A percentile compares a stretch with the other conserved stretches of the same genome.
These are phyloP conservation scores for Petunia axillaris DNA, from an alignment of 257 asterid species.

Conservation along the genomic window DNA sequence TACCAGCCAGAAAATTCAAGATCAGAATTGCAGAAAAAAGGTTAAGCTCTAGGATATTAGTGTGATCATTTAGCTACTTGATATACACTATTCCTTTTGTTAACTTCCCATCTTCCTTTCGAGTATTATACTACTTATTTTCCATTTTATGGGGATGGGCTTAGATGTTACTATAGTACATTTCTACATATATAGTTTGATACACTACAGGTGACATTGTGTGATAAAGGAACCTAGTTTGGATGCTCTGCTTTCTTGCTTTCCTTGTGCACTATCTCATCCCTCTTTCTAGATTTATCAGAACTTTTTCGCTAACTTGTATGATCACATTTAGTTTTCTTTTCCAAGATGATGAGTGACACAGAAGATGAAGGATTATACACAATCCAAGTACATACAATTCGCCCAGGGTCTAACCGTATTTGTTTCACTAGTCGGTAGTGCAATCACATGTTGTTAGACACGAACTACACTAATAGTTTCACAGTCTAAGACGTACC, in stretches of 20 bases:
- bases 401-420: too few species aligned
- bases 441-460: too few species aligned
- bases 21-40: conserved; percentile 60
- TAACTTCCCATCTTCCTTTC: not conserved
- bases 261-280: not conserved
- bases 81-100: not conserved
- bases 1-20: conserved; percentile 52
- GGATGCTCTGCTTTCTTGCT: not conserved
- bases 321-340: not conserved
- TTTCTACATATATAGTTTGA: not conserved
- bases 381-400: too few species aligned
- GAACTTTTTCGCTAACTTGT: not conserved
- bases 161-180: not conserved
- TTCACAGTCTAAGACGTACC: too few species aligned
- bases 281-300: not conserved
- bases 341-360: not conserved
- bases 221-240: not conserved
- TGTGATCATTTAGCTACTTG: not conserved
- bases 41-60: conserved; percentile 45
- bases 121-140: not conserved
- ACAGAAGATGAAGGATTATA: not conserved
- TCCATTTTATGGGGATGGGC: not conserved
- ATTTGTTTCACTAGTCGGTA: too few species aligned
- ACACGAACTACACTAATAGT: too few species aligned
- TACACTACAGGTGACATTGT: not conserved